phyloP scores from a whole-genome alignment of 306 rosid species.

The Vigna radiata region DNA sequence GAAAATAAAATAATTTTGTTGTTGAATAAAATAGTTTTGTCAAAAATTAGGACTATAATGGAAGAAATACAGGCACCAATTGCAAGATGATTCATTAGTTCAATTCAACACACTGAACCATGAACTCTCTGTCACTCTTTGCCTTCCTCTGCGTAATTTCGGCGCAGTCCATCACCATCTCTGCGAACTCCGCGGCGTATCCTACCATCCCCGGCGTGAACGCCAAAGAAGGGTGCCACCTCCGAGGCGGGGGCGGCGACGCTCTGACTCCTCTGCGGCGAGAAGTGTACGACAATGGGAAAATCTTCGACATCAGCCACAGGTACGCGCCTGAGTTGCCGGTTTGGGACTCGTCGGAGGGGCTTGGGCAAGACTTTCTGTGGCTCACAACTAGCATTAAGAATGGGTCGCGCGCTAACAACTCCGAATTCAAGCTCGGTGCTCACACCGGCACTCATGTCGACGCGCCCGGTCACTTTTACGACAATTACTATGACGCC shows the following conservation, averaged over 20 bases:
- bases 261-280: conserved; percentile 68
- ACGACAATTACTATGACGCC: conserved; percentile 79
- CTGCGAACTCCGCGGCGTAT: conserved; percentile 48
- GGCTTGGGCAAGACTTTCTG: conserved; percentile 65
- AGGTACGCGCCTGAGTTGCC: conserved; percentile 63
- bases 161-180: conserved; percentile 38
- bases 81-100: no score
- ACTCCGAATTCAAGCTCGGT: conserved; percentile 66
- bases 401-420: conserved; percentile 78
- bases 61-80: no score
- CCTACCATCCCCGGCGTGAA: conserved; percentile 65
- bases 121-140: background rate
- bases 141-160: conserved; percentile 49
- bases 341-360: conserved; percentile 61
- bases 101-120: no score
- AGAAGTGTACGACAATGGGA: conserved; percentile 74
- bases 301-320: conserved; percentile 77
- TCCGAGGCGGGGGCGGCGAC: conserved; percentile 34
- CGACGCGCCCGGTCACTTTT: conserved; percentile 81
- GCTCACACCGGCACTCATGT: conserved; percentile 90
- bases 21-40: no score
- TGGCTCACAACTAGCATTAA: conserved; percentile 81
- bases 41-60: no score
- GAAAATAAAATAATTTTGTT: no score
- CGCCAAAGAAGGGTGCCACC: conserved; percentile 39